phyloP scores from a whole-genome alignment of 768 basidiomycete species.

The Mycena rebaudengoi region DNA sequence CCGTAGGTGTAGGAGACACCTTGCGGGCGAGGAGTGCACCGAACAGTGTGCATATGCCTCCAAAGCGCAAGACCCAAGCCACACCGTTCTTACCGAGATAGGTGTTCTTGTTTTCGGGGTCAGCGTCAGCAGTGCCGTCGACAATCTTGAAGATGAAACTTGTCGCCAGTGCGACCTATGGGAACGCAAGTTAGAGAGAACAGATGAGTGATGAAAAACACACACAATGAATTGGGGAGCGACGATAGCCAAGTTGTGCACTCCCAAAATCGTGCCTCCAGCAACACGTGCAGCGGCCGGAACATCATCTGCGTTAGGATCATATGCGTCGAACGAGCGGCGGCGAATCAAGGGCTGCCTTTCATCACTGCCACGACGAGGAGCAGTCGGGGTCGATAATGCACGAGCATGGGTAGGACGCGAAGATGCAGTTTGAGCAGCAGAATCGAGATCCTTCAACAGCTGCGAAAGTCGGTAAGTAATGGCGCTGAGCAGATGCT shows the following conservation, averaged over 20 bases:
- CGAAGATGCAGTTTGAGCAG: constrained; percentile 24
- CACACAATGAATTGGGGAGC: constrained; percentile 93
- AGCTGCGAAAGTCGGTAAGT: constrained; percentile 50
- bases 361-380: constrained; percentile 50
- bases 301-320: constrained; percentile 45
- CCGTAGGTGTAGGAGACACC: constrained; percentile 90
- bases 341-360: constrained; percentile 68
- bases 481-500: too few species aligned
- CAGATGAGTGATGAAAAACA: constrained; percentile 18
- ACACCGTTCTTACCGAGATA: constrained; percentile 90
- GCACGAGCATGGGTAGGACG: constrained; percentile 63
- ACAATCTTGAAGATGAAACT: constrained; percentile 21
- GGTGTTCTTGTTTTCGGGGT: constrained; percentile 57
- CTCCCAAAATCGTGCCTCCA: constrained; percentile 92
- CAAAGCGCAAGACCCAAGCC: constrained; percentile 93
- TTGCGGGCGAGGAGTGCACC: constrained; percentile 82
- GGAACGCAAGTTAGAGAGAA: background rate
- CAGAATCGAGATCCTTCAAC: constrained; percentile 69
- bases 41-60: constrained; percentile 61
- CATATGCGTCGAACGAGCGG: constrained; percentile 62
- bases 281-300: constrained; percentile 61
- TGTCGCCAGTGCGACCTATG: constrained; percentile 13
- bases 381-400: constrained; percentile 55
- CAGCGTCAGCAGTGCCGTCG: constrained; percentile 72
- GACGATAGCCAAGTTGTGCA: constrained; percentile 95